A percentile compares a stretch with the other conserved stretches of the same genome.
phyloP scores from a whole-genome alignment of 2,329 filamentous ascomycete species.

The Ophiostoma ulmi region DNA sequence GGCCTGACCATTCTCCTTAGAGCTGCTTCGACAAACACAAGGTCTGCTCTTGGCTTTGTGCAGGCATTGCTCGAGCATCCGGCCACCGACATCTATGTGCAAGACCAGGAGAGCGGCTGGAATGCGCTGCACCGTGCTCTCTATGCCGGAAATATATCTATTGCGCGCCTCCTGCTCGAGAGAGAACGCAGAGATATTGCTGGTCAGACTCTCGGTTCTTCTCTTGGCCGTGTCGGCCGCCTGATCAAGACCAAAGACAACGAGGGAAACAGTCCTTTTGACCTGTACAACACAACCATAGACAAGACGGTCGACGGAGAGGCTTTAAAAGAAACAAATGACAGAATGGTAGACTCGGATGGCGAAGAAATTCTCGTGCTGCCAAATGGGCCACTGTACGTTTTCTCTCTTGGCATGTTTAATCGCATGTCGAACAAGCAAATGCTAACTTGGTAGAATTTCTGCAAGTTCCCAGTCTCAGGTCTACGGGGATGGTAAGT shows the following conservation, averaged over 20 bases:
- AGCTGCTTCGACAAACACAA: slow-evolving; percentile 68
- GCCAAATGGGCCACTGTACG: not conserved
- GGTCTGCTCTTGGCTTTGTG: slow-evolving; percentile 64
- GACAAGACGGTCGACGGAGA: slow-evolving; percentile 56
- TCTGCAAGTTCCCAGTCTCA: slow-evolving; percentile 26
- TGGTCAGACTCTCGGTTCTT: slow-evolving; percentile 54
- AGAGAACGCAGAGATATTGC: slow-evolving; percentile 64
- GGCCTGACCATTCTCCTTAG: slow-evolving; percentile 82
- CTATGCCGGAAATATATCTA: slow-evolving; percentile 81
- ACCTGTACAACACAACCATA: slow-evolving; percentile 85
- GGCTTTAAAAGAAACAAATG: slow-evolving; percentile 17
- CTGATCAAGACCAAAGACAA: slow-evolving; percentile 93
- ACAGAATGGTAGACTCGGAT: slow-evolving; percentile 4
- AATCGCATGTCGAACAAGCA: not conserved
- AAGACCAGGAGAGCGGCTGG: slow-evolving; percentile 92
- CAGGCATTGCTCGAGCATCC: slow-evolving; percentile 75
- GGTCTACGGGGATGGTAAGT: slow-evolving; percentile 50
- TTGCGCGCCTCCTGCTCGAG: slow-evolving; percentile 75
- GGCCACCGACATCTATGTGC: slow-evolving; percentile 74
- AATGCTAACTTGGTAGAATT: not conserved
- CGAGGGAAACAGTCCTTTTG: slow-evolving; percentile 91
- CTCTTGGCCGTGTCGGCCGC: slow-evolving; percentile 59
- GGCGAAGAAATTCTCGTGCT: not conserved
- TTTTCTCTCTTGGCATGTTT: not conserved
- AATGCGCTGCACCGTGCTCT: slow-evolving; percentile 87